These are phyloP conservation scores for Papiliotrema fonsecae DNA, from an alignment of 1,284 basidiomycete genomes.

Conservation along the genomic window DNA sequence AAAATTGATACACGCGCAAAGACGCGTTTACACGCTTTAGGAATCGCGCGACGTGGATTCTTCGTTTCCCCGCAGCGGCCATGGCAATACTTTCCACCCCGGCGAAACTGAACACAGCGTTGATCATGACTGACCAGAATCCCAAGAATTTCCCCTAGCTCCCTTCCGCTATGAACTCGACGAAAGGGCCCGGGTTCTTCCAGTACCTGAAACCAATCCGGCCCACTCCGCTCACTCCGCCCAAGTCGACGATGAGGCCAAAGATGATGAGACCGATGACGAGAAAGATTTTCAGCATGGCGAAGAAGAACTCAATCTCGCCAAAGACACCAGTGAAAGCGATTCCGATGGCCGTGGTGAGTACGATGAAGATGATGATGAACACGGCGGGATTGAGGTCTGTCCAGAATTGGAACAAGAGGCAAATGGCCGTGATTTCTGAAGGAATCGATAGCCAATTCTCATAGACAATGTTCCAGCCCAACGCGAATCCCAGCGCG, in stretches of 20 bases:
- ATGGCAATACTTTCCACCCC: constrained; percentile 30
- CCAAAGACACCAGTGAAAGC: constrained; percentile 45
- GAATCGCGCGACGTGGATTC: constrained; percentile 29
- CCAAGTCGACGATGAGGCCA: constrained; percentile 57
- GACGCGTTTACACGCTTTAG: constrained; percentile 51
- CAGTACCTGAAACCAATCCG: constrained; percentile 43
- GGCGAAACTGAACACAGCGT: constrained; percentile 31
- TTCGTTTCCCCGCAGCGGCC: constrained; percentile 31
- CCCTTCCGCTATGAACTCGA: constrained; percentile 5
- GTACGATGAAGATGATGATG: constrained; percentile 18
- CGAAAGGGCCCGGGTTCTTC: constrained; percentile 42
- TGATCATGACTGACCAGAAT: constrained; percentile 24
- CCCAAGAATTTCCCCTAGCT: constrained; percentile 1
- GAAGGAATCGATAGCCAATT: constrained; percentile 24
- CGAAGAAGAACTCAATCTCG: constrained; percentile 69
- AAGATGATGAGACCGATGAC: constrained; percentile 57
- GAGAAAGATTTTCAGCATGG: constrained; percentile 68
- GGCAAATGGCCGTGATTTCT: constrained; percentile 21
- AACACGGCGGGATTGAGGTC: constrained; percentile 13
- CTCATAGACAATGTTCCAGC: constrained; percentile 52
- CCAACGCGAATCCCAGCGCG: constrained; percentile 73
- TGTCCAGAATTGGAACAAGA: constrained; percentile 23
- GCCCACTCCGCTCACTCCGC: constrained; percentile 34
- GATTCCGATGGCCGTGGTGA: constrained; percentile 12
- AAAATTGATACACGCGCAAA: constrained; percentile 42